Percentiles rank a stretch among this genome's conserved stretches.
Evolutionary conservation across 1,284 basidiomycete genomes (phyloP).

Genomic region (Malassezia equina): DNA sequence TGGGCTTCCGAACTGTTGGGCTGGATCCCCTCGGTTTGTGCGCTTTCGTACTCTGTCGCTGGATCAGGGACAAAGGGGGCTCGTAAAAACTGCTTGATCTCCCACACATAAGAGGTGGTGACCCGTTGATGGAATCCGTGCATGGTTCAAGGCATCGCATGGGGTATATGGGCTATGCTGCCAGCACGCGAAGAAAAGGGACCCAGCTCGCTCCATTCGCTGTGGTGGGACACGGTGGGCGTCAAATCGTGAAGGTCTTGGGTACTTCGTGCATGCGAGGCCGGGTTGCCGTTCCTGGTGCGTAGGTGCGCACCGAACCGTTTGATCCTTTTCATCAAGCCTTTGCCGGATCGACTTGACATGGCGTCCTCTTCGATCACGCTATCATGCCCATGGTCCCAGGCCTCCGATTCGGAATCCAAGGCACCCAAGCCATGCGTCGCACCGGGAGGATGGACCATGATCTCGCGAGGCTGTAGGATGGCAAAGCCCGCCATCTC

Average conservation of each 20-base stretch:
- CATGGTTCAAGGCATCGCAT: neutral
- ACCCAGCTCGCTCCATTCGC: neutral
- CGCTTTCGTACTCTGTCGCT: neutral
- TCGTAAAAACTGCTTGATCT: constrained; percentile 4
- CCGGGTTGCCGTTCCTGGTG: neutral
- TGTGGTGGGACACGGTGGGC: neutral
- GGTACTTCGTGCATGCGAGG: neutral
- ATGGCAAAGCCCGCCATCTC: constrained; percentile 48
- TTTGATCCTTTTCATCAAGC: neutral
- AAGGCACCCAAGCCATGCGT: neutral
- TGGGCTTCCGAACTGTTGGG: neutral
- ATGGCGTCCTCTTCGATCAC: neutral
- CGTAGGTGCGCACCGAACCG: neutral
- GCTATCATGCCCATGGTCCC: neutral
- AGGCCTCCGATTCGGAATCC: neutral
- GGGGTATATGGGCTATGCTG: neutral
- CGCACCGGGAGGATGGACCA: neutral
- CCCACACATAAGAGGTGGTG: constrained; percentile 10
- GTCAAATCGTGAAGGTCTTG: neutral
- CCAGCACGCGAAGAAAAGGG: neutral
- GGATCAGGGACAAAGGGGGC: neutral
- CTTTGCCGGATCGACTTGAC: neutral
- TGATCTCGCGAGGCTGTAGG: constrained; percentile 41
- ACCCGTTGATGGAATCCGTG: neutral
- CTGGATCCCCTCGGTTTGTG: neutral